A percentile compares a stretch with the other conserved stretches of the same genome.
Conservation (phyloP, 768 basidiomycete species). For the Pholiota microspora region DNA sequence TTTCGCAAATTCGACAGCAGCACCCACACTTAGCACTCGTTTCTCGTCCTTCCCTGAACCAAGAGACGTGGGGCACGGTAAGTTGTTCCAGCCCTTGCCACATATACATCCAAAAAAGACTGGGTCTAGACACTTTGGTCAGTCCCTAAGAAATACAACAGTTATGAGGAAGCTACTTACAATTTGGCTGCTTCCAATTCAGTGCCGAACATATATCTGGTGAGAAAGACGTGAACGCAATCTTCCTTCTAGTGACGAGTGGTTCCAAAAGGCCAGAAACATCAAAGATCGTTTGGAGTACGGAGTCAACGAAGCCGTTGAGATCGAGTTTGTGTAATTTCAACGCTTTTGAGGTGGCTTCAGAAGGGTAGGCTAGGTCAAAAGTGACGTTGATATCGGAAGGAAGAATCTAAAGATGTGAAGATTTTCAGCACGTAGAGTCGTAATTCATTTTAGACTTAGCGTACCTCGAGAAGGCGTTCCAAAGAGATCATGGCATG, state of each 20-base stretch:
- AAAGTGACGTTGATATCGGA: conserved; percentile 71
- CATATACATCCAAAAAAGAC: conserved; percentile 94
- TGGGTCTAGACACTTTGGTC: conserved; percentile 57
- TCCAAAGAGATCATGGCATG: conserved; percentile 36
- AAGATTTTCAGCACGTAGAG: neutral
- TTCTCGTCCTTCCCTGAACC: conserved; percentile 37
- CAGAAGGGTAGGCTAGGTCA: conserved; percentile 76
- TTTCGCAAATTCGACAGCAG: conserved; percentile 92
- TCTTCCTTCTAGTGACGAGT: conserved; percentile 60
- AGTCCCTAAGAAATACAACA: neutral
- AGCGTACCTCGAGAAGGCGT: conserved; percentile 68
- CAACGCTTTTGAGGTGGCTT: conserved; percentile 40
- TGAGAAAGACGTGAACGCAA: conserved; percentile 91
- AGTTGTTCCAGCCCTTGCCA: conserved; percentile 50
- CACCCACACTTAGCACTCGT: conserved; percentile 70
- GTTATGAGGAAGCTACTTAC: conserved; percentile 43
- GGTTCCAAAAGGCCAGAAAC: conserved; percentile 52
- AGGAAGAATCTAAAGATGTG: conserved; percentile 49
- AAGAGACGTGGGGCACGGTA: conserved; percentile 29
- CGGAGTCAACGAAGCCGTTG: conserved; percentile 81
- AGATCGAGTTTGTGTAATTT: conserved; percentile 56
- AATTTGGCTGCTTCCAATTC: conserved; percentile 99
- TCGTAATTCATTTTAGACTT: neutral
- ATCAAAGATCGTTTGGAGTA: conserved; percentile 81
- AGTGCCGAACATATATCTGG: conserved; percentile 86